Evolutionary conservation across 2,329 filamentous ascomycete genomes (phyloP).

Genomic region (Ophiostoma tasmaniense): DNA sequence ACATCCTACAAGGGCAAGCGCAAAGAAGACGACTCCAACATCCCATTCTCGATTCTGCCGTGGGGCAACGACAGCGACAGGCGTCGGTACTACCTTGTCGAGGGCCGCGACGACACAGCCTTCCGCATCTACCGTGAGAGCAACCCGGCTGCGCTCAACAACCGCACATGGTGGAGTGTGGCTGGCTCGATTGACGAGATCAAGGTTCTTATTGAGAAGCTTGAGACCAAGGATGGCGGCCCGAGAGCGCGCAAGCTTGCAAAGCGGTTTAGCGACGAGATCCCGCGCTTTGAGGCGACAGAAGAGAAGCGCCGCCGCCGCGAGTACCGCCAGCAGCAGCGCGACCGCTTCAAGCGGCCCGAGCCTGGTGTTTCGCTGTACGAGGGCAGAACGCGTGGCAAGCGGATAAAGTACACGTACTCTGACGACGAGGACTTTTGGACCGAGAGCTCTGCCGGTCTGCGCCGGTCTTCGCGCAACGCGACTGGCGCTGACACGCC

Average conservation of each 20-base stretch:
- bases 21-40: conserved; percentile 70
- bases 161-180: conserved; percentile 83
- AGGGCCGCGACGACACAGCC: conserved; percentile 86
- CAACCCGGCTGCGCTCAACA: conserved; percentile 62
- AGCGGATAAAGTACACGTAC: conserved; percentile 93
- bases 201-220: conserved; percentile 62
- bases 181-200: conserved; percentile 87
- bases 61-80: conserved; percentile 69
- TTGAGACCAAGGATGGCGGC: conserved; percentile 67
- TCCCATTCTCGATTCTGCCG: conserved; percentile 71
- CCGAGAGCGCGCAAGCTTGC: conserved; percentile 72
- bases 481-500: conserved; percentile 68
- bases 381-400: conserved; percentile 90
- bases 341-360: conserved; percentile 77
- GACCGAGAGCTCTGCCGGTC: conserved; percentile 48
- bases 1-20: conserved; percentile 68
- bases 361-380: conserved; percentile 89
- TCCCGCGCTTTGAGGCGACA: conserved; percentile 85
- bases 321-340: conserved; percentile 80
- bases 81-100: conserved; percentile 85
- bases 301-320: conserved; percentile 94
- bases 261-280: conserved; percentile 66
- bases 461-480: conserved; percentile 63
- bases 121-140: conserved; percentile 93
- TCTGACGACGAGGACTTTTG: conserved; percentile 74